Evolutionary conservation across 805 yeast genomes (phyloP), one percentile per base, ranked within the genome.

Genomic region (Tanozyma kutaoensis): DNA sequence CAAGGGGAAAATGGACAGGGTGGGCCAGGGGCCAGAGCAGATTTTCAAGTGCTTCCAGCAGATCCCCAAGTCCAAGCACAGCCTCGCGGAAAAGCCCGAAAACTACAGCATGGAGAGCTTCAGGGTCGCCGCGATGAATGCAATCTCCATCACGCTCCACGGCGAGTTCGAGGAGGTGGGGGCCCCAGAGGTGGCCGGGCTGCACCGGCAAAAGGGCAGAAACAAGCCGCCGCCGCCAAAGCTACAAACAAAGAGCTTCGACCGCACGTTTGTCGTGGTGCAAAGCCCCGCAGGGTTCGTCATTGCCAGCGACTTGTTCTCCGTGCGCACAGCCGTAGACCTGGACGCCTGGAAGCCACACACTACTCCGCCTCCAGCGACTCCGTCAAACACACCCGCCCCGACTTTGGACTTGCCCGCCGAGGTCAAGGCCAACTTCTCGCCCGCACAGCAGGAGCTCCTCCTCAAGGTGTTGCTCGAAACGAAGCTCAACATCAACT

Each of bases 251-350:
- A 77, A 91, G 46, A 72, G 91, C 8, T 91, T 91, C 50, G 98
- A 91, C 48, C 66, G 98, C 44, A 64, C 76, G 1, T 73, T 91
- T 46, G 60, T 81, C n/a, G 75, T 85, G 2, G 73, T 80, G 10
- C 76, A 75, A 2, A 77, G 76, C 10, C 68, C 73, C 12, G 65
- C 66, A 30, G 79, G 85, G 4, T 56, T 70, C 17, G 70, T 82
- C 58, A 58, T 84, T n/a, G 95, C 94, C 11, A 77, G 93, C 19
- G 98, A 91, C 51, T 48, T 81, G 46, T 58, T 91, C 28, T 61
- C 73, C 11, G 52, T 91, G 3, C 71, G 43, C 14, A 27, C 35
- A 3, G 35, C 30, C 18, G 34, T 35, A 10, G 34, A 30, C 15
- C 26, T 38, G 1, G 39, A 33, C 4, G 43, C 31, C 2, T 37